These are phyloP conservation scores for Mediolabrus comicus DNA, from an alignment of 108 stramenopile species.

Conservation along the genomic window DNA sequence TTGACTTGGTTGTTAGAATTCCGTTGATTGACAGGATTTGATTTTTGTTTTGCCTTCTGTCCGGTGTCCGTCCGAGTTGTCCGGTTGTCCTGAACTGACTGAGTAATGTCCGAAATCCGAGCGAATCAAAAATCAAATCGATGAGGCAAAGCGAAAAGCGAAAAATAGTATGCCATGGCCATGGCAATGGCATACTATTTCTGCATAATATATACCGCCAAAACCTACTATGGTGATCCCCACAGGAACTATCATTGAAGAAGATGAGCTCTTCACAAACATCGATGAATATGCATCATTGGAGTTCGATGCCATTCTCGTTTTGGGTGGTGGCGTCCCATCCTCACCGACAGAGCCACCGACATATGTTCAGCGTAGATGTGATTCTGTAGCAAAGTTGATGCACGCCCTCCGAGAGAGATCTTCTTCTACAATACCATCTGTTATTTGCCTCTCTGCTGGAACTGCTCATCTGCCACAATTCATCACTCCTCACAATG, in stretches of 20 bases:
- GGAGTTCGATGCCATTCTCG: conserved; percentile 67
- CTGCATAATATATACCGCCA: no score
- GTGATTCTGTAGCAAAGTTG: conserved; percentile 34
- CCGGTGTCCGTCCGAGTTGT: no score
- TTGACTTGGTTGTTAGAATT: background rate
- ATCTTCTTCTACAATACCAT: conserved; percentile 7
- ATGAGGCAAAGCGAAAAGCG: no score
- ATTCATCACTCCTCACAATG: conserved; percentile 49
- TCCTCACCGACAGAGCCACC: conserved; percentile 61
- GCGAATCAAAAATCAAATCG: no score
- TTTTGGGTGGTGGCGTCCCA: conserved; percentile 84
- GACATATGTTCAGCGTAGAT: conserved; percentile 53
- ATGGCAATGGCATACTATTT: no score
- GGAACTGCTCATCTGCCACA: conserved; percentile 88
- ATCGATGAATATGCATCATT: conserved; percentile 30
- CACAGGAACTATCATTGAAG: conserved; percentile 46
- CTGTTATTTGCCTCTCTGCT: conserved; percentile 72
- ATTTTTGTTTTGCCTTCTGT: no score
- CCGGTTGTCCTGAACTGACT: no score
- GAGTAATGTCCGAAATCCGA: no score
- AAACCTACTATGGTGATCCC: conserved; percentile 8
- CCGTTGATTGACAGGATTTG: no score
- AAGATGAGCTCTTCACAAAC: conserved; percentile 42
- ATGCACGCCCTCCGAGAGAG: background rate
- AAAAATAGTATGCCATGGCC: no score